phyloP scores from a whole-genome alignment of 495 filamentous ascomycete genomes.

The Xylaria venustula region DNA sequence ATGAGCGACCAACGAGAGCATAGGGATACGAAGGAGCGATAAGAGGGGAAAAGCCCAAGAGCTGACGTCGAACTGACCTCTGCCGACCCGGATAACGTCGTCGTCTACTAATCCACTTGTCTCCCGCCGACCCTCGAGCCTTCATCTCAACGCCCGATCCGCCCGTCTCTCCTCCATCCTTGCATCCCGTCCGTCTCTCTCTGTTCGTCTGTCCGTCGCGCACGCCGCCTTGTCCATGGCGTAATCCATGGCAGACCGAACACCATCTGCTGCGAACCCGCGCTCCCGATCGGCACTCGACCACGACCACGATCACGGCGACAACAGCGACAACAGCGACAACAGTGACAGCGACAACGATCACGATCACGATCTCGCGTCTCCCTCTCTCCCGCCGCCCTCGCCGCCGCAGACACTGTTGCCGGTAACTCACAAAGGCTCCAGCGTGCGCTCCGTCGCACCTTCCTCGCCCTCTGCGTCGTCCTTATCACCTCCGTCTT shows the following conservation, averaged over 20 bases:
- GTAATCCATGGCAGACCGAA: conserved; percentile 61
- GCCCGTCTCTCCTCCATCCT: too few species aligned
- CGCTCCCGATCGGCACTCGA: conserved; percentile 54
- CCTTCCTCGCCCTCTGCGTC: conserved; percentile 21
- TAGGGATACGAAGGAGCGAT: conserved; percentile 11
- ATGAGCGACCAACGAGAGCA: conserved; percentile 9
- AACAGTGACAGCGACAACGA: neutral
- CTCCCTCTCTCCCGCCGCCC: neutral
- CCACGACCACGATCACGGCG: conserved; percentile 23
- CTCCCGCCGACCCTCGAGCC: neutral
- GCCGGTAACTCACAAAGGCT: neutral
- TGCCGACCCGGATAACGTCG: too few species aligned
- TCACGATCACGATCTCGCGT: conserved; percentile 2
- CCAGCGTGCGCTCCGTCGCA: conserved; percentile 23
- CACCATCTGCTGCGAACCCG: conserved; percentile 44
- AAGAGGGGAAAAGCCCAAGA: conserved; percentile 14
- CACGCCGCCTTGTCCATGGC: conserved; percentile 46
- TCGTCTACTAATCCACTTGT: neutral
- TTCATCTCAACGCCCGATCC: neutral
- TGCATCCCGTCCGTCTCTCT: conserved; percentile 12
- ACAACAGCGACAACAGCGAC: neutral
- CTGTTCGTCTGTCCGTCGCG: conserved; percentile 25
- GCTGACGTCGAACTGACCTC: conserved; percentile 19
- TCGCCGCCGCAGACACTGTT: conserved; percentile 16
- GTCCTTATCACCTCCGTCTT: conserved; percentile 18